Evolutionary conservation across 768 basidiomycete genomes (phyloP), one percentile per base, ranked within the genome.

Genomic region (Suillus hirtellus): DNA sequence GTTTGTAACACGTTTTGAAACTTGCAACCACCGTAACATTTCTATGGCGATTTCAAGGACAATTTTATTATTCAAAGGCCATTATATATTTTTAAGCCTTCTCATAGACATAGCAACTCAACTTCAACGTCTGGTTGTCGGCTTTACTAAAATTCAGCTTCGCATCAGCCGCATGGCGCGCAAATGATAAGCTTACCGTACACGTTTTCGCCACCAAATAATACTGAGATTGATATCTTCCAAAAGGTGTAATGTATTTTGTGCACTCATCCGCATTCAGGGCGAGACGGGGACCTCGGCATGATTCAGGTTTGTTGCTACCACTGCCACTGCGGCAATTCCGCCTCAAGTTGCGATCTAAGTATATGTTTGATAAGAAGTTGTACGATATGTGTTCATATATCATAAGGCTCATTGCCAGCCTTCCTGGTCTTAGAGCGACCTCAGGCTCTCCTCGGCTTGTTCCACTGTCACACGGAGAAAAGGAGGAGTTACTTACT

Each of bases 371-470:
- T 17, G 49, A 50, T 31, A 31, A 52, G 31, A 52, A 52, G 50
- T 31, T 19, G 34, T 53, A 53, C 49, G 27, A 31, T 15, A 17
- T 31, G 15, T 31, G 27, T 52, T 17, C 27, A 46, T 21, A 17
- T 24, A 21, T 31, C 4, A 5, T 31, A 27, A 27, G 3, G 50
- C 50, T 52, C 50, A 52, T 19, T 17, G 17, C 50, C 50, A 53
- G 2, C 19, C 19, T 35, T 35, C 2, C 34, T 11, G 31, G 52
- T n/a, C 19, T 53, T 34, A 53, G 31, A 53, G 52, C 31, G 52
- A 53, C 52, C 19, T 52, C 50, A 34, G 34, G 31, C n/a, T 35
- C 34, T 52, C 31, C 49, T 52, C 52, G 52, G 52, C 19, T 53
- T 35, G 34, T 53, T 53, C 52, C 52, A 31, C 27, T 50, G 27